phyloP scores from a whole-genome alignment of 352 stramenopile species.

The Phytophthora rubi region DNA sequence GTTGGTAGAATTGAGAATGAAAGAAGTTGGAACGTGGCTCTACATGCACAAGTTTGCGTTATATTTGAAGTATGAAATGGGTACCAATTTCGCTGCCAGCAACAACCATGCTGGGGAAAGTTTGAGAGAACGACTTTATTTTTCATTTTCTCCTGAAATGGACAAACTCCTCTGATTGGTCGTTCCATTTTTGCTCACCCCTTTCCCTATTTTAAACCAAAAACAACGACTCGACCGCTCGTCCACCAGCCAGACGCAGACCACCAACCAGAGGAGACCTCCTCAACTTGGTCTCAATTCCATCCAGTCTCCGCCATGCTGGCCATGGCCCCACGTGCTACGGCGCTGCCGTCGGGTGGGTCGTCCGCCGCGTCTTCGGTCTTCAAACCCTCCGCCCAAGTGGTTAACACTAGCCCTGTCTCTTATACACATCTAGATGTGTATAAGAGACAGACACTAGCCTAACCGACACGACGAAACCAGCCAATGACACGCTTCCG shows the following conservation, averaged over 20 bases:
- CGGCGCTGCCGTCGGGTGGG: constrained; percentile 3
- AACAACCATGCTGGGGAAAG: neutral
- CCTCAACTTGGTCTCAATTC: constrained; percentile 11
- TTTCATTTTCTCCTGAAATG: neutral
- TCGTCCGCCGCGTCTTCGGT: constrained; percentile 8
- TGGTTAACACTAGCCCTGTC: constrained; percentile 9
- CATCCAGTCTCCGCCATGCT: constrained; percentile 29
- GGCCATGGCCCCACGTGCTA: constrained; percentile 20
- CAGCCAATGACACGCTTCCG: constrained; percentile 28
- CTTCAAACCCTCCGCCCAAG: constrained; percentile 14
- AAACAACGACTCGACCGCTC: neutral
- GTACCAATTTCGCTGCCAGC: too few species aligned
- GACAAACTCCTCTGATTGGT: neutral
- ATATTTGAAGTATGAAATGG: too few species aligned
- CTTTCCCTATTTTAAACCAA: neutral
- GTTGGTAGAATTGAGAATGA: too few species aligned
- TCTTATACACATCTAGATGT: too few species aligned
- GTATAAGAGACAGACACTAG: too few species aligned
- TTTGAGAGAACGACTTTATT: neutral
- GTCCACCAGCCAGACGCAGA: constrained; percentile 19
- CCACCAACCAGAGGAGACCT: constrained; percentile 23
- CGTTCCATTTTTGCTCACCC: neutral
- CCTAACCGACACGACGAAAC: constrained; percentile 10
- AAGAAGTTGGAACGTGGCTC: too few species aligned
- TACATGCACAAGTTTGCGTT: too few species aligned